Evolutionary conservation across 495 filamentous ascomycete species (phyloP).

Genomic region (Amniculicola lignicola): DNA sequence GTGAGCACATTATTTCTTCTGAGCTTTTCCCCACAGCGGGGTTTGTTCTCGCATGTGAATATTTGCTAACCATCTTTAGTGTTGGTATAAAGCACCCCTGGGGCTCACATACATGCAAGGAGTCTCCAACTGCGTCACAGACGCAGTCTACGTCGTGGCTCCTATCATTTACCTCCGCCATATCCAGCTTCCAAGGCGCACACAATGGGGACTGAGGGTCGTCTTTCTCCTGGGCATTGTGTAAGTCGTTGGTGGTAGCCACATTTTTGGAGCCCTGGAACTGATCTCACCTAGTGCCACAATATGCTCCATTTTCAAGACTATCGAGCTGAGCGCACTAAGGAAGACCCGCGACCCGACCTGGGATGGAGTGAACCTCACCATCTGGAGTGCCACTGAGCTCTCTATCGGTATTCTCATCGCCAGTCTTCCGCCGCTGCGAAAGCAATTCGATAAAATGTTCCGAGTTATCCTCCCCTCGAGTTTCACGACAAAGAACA

Average conservation of each 20-base stretch:
- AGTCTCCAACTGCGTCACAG: conserved; percentile 13
- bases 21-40: too few relatives aligned
- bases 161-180: conserved; percentile 13
- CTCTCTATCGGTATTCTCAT: conserved; percentile 13
- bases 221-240: conserved; percentile 14
- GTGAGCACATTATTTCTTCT: too few relatives aligned
- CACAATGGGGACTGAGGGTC: conserved; percentile 12
- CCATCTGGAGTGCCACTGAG: conserved; percentile 10
- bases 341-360: conserved; percentile 1
- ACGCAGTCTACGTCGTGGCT: conserved; percentile 8
- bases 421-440: conserved; percentile 16
- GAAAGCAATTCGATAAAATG: conserved; percentile 11
- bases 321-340: neutral
- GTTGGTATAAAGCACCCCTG: conserved; percentile 1
- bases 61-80: too few relatives aligned
- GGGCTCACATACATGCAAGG: conserved; percentile 13
- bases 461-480: conserved; percentile 3
- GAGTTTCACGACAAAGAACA: neutral
- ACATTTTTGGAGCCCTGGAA: neutral
- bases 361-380: conserved; percentile 10
- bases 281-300: conserved; percentile 3
- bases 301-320: conserved; percentile 15
- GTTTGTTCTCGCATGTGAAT: too few relatives aligned
- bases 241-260: conserved; percentile 3
- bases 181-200: conserved; percentile 14